Base-by-base conservation (phyloP, 1,139 yeast genomes). In the Pichia sp. region DNA sequence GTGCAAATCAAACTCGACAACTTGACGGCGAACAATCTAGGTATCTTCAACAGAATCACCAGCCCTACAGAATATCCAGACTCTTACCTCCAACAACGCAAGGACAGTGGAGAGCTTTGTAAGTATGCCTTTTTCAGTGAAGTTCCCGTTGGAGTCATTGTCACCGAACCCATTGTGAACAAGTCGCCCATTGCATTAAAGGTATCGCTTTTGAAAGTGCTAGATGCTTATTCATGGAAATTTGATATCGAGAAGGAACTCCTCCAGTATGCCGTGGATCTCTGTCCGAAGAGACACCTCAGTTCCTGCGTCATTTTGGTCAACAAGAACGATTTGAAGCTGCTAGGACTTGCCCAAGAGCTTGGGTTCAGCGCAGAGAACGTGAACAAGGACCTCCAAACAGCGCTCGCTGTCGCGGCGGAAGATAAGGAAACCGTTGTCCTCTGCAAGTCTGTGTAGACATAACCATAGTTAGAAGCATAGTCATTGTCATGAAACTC, bases 71-170 rank as follows among this genome's bases (percentile, higher is more conserved):
- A 49, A 3, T 74, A 67, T 46, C 54, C 69, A 1, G 67, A 67
- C 1, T 53, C 57, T 10, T 74, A 76, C 67, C 69, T 72, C 44
- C 46, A 62, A 15, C 63, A 62, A 18, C 55, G 69, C 10, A 52
- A 66, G 16, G 59, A 64, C 8, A 40, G 50, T 4, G 53, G 44
- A 4, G 62, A 60, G 4, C 44, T 59, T 26, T 50, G 56, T n/a
- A 54, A 60, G 37, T 52, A 51, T 27, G 55, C 52, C 2, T 53
- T 50, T 41, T 53, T 39, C 39, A 46, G 50, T 37, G 57, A 52
- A 38, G 56, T 51, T 2, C 84, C 93, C 11, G 86, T 84, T 5
- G 94, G 88, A 4, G 79, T 77, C 2, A 62, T 83, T 23, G 74
- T 69, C 46, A 77, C 77, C 27, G 69, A 69, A 12, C 48, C 63